phyloP scores from a whole-genome alignment of 306 rosid genomes.

The Ormosia semicastrata region DNA sequence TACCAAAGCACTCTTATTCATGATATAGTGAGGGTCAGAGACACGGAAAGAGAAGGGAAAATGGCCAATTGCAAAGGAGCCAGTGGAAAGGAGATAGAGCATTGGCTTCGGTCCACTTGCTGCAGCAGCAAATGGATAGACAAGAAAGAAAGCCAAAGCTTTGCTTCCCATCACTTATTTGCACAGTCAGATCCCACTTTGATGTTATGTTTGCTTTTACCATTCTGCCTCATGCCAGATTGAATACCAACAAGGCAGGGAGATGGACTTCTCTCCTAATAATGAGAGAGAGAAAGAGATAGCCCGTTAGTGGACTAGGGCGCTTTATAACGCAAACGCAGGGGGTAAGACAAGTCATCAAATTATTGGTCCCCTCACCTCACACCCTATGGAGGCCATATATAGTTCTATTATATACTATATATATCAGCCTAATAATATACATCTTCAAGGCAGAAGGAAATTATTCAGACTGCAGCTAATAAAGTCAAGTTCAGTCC shows the following conservation, averaged over 20 bases:
- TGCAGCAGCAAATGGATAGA: conserved; percentile 39
- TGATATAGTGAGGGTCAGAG: conserved; percentile 15
- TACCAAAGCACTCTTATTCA: conserved; percentile 20
- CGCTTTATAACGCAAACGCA: conserved; percentile 53
- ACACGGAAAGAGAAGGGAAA: not conserved
- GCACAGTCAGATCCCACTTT: conserved; percentile 78
- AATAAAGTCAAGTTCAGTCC: not conserved
- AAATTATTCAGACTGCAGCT: not conserved
- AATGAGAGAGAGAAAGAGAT: conserved; percentile 32
- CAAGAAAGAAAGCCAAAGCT: conserved; percentile 41
- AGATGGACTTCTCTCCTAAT: conserved; percentile 43
- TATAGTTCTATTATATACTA: not conserved
- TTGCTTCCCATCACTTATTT: conserved; percentile 51
- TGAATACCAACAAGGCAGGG: conserved; percentile 60
- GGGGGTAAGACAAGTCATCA: conserved; percentile 64
- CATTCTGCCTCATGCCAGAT: conserved; percentile 41
- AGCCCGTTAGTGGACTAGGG: conserved; percentile 34
- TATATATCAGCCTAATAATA: not conserved
- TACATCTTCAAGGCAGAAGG: not conserved
- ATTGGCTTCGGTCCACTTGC: conserved; percentile 32
- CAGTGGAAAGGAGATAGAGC: conserved; percentile 8
- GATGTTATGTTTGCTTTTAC: conserved; percentile 50
- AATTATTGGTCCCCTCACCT: conserved; percentile 45
- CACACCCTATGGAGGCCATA: not conserved
- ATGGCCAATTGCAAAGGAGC: conserved; percentile 5